Evolutionary conservation across 495 filamentous ascomycete genomes (phyloP).

Genomic region (Neurospora sp.): DNA sequence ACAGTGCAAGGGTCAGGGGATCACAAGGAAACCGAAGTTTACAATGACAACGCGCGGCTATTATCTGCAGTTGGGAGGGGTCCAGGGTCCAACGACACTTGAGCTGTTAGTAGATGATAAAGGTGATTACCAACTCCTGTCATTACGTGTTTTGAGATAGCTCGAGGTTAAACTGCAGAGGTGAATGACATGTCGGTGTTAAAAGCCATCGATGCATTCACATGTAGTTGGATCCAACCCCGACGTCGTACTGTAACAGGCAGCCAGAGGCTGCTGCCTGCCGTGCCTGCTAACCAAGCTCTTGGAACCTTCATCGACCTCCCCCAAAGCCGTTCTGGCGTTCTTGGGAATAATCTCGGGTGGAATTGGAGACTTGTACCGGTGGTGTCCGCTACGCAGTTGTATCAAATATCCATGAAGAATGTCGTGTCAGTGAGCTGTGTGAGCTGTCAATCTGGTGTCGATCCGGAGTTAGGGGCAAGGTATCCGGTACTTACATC

Average conservation of each 20-base stretch:
- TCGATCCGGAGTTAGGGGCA: neutral
- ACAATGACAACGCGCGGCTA: neutral
- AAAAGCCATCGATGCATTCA: neutral
- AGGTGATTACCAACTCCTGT: neutral
- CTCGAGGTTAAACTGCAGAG: neutral
- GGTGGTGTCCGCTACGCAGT: neutral
- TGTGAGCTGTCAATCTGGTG: neutral
- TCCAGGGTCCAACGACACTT: neutral
- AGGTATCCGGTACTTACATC: neutral
- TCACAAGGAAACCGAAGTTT: neutral
- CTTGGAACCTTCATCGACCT: neutral
- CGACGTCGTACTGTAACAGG: neutral
- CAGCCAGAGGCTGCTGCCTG: neutral
- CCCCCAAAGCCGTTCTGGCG: neutral
- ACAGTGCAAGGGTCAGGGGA: neutral
- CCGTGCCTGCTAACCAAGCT: neutral
- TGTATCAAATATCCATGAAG: neutral
- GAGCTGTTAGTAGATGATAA: neutral
- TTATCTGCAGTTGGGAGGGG: neutral
- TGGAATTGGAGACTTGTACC: neutral
- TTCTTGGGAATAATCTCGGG: neutral
- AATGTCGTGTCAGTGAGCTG: neutral
- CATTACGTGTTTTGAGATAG: neutral
- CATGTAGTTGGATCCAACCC: neutral
- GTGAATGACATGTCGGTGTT: neutral